Conservation (phyloP, 1,284 basidiomycete genomes). For the Moesziomyces globuligerus region DNA sequence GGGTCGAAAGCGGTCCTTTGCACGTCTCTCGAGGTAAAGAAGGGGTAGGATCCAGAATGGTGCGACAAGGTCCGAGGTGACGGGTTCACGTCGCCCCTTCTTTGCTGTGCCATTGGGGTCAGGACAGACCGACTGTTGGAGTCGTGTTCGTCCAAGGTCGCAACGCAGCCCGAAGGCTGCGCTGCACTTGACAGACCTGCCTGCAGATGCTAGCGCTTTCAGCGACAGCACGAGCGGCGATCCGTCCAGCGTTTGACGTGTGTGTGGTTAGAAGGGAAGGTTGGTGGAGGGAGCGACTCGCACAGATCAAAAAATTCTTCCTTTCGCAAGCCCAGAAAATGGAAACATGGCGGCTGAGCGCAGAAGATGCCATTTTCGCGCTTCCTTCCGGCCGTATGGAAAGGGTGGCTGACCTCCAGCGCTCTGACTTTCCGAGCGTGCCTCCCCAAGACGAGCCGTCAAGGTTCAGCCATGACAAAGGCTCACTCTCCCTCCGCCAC, state of each 20-base stretch:
- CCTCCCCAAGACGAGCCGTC: no score
- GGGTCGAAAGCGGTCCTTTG: constrained; percentile 49
- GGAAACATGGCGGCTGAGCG: background rate
- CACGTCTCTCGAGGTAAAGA: constrained; percentile 37
- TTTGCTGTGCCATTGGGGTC: no score
- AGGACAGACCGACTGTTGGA: background rate
- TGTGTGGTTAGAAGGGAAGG: constrained; percentile 16
- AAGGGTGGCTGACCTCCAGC: no score
- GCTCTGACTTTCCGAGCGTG: no score
- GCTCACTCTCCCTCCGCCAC: background rate
- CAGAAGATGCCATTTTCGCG: no score
- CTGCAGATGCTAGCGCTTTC: background rate
- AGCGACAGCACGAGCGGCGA: constrained; percentile 1
- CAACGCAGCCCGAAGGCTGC: background rate
- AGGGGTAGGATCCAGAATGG: background rate
- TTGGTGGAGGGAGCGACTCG: constrained; percentile 1
- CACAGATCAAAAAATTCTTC: background rate
- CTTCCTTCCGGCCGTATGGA: background rate
- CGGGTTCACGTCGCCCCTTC: no score
- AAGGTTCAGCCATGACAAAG: background rate
- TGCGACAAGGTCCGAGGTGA: no score
- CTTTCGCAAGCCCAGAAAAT: background rate
- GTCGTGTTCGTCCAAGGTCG: background rate
- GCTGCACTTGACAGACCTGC: background rate
- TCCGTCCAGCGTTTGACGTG: constrained; percentile 20